A percentile compares a stretch with the other conserved stretches of the same genome.
Evolutionary conservation across 768 basidiomycete genomes (phyloP).

Genomic region (Tricholoma flavovirens): DNA sequence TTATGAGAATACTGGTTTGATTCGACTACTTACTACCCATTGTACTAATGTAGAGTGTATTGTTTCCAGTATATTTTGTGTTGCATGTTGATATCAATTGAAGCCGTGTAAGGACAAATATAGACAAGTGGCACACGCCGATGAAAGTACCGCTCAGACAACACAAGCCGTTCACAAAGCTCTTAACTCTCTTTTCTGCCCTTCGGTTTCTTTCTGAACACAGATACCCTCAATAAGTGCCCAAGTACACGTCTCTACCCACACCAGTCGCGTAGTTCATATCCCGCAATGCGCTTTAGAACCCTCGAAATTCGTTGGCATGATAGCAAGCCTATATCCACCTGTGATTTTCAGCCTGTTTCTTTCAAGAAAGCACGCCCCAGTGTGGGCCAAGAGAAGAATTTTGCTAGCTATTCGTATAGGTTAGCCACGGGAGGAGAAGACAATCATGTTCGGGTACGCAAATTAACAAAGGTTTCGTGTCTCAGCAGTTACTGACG

Average conservation of each 20-base stretch:
- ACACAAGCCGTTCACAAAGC: background rate
- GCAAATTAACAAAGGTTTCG: constrained; percentile 31
- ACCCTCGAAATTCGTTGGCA: constrained; percentile 96
- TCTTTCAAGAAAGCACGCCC: constrained; percentile 80
- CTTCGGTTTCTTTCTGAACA: background rate
- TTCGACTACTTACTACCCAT: background rate
- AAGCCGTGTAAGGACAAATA: background rate
- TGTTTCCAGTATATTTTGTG: background rate
- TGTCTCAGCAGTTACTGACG: constrained; percentile 6
- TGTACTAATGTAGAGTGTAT: background rate
- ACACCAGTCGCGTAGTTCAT: constrained; percentile 13
- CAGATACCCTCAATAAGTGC: background rate
- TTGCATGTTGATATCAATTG: background rate
- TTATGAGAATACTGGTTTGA: background rate
- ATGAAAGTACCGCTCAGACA: background rate
- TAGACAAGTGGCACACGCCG: background rate
- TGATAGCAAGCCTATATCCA: constrained; percentile 91
- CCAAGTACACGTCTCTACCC: constrained; percentile 9
- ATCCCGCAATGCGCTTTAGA: constrained; percentile 65
- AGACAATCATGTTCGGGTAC: constrained; percentile 92
- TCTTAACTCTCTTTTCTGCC: background rate
- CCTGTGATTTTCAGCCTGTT: constrained; percentile 91
- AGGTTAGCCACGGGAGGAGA: constrained; percentile 92
- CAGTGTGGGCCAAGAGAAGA: constrained; percentile 40
- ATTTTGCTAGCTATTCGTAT: constrained; percentile 70